These are phyloP conservation scores for Hypoxylon crocopeplum DNA, from an alignment of 495 filamentous ascomycete species.

Conservation along the genomic window DNA sequence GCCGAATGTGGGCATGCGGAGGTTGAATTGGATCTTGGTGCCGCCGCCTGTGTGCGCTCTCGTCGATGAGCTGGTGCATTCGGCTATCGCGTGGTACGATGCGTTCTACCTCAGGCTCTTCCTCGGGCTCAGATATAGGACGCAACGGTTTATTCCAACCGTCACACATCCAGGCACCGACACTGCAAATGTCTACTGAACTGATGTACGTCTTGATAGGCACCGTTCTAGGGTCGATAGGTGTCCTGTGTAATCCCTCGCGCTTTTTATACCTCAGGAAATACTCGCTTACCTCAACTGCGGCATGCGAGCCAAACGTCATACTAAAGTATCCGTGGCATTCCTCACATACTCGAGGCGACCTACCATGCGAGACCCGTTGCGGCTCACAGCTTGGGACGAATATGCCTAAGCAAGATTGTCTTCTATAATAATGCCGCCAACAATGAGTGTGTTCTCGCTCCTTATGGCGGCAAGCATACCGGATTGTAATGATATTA, in stretches of 20 bases:
- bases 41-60: too few relatives aligned
- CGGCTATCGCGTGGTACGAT: too few relatives aligned
- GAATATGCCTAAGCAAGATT: slow-evolving; percentile 1
- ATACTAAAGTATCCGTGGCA: slow-evolving; percentile 26
- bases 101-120: too few relatives aligned
- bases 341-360: slow-evolving; percentile 17
- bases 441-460: slow-evolving; percentile 21
- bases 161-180: too few relatives aligned
- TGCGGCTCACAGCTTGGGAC: slow-evolving; percentile 2
- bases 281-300: slow-evolving; percentile 9
- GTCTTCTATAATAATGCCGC: slow-evolving; percentile 8
- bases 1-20: not conserved
- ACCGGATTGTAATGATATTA: slow-evolving; percentile 21
- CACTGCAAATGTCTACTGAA: not conserved
- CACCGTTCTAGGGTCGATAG: slow-evolving; percentile 27
- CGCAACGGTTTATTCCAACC: too few relatives aligned
- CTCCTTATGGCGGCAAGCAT: slow-evolving; percentile 35
- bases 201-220: slow-evolving; percentile 14
- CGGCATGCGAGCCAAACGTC: slow-evolving; percentile 18
- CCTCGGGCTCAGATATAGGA: too few relatives aligned
- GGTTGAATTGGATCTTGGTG: too few relatives aligned
- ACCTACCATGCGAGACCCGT: not conserved
- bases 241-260: slow-evolving; percentile 8
- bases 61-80: not conserved
- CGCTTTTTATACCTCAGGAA: slow-evolving; percentile 33